Conservation (phyloP, 257 asterid species). For the Verbascum thapsus region DNA sequence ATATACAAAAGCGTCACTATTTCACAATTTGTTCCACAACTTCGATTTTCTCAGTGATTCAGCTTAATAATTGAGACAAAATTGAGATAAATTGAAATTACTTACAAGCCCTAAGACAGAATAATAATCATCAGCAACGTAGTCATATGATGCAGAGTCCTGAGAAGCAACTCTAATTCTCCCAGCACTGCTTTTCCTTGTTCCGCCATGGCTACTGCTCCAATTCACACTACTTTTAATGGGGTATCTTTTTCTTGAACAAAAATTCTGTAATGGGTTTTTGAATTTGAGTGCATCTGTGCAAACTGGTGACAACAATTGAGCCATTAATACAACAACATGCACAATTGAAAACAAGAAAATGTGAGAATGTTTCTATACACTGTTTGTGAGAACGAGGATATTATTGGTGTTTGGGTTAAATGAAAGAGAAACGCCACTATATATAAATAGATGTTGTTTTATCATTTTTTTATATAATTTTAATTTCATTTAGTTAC, state of each 20-base stretch:
- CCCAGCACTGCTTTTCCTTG: too few relatives aligned
- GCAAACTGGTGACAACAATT: conserved; percentile 69
- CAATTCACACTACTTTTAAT: conserved; percentile 42
- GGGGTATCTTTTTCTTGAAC: conserved; percentile 47
- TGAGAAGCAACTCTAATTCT: conserved; percentile 62
- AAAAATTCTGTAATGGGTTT: conserved; percentile 42
- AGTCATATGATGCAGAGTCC: conserved; percentile 54
- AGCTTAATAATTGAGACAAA: neutral
- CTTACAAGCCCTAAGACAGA: conserved; percentile 80
- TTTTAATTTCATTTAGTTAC: too few relatives aligned
- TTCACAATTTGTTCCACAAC: neutral
- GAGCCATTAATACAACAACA: conserved; percentile 65
- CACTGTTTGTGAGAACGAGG: too few relatives aligned
- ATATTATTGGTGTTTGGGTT: too few relatives aligned
- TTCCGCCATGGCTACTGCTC: conserved; percentile 47
- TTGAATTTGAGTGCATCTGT: conserved; percentile 68
- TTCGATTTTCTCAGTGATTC: too few relatives aligned
- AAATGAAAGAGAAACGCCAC: neutral
- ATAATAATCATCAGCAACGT: conserved; percentile 82
- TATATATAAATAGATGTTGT: too few relatives aligned
- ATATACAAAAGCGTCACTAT: neutral
- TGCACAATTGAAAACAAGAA: too few relatives aligned
- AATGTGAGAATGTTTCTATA: too few relatives aligned
- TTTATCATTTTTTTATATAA: too few relatives aligned
- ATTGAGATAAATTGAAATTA: neutral